These are phyloP conservation scores for Leucaena leucocephala DNA, from an alignment of 306 rosid genomes.

Conservation along the genomic window DNA sequence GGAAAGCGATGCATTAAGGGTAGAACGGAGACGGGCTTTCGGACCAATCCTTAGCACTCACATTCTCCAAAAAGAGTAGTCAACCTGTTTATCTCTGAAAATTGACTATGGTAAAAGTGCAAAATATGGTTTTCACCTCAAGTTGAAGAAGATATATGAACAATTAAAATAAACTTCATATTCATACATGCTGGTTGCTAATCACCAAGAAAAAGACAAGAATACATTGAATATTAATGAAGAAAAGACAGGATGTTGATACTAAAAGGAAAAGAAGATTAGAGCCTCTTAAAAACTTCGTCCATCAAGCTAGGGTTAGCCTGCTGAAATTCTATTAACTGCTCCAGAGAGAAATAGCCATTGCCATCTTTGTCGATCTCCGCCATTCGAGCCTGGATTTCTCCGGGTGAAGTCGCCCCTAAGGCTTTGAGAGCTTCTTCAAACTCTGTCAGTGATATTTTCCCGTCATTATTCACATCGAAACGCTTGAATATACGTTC, in stretches of 20 bases:
- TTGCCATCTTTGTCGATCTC: slow-evolving; percentile 72
- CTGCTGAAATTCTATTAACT: slow-evolving; percentile 50
- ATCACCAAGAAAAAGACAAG: not conserved
- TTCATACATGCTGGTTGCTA: not conserved
- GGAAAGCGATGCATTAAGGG: too few species aligned
- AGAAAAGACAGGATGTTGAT: not conserved
- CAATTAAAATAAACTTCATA: not conserved
- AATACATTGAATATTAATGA: not conserved
- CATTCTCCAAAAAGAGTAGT: too few species aligned
- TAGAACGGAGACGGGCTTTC: too few species aligned
- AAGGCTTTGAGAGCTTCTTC: slow-evolving; percentile 59
- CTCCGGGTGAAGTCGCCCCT: slow-evolving; percentile 57
- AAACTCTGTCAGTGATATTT: slow-evolving; percentile 61
- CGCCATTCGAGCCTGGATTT: slow-evolving; percentile 52
- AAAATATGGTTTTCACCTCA: not conserved
- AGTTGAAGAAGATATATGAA: not conserved
- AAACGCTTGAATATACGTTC: slow-evolving; percentile 69
- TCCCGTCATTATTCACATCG: slow-evolving; percentile 64
- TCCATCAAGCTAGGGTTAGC: slow-evolving; percentile 58
- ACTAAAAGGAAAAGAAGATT: not conserved
- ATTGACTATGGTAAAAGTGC: not conserved
- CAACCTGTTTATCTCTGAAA: too few species aligned
- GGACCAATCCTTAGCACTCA: too few species aligned
- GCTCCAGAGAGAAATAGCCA: slow-evolving; percentile 62
- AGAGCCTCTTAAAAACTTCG: slow-evolving; percentile 54